These are phyloP conservation scores for Vitis rupestris DNA, from an alignment of 164 flowering plant genomes.

Conservation along the genomic window DNA sequence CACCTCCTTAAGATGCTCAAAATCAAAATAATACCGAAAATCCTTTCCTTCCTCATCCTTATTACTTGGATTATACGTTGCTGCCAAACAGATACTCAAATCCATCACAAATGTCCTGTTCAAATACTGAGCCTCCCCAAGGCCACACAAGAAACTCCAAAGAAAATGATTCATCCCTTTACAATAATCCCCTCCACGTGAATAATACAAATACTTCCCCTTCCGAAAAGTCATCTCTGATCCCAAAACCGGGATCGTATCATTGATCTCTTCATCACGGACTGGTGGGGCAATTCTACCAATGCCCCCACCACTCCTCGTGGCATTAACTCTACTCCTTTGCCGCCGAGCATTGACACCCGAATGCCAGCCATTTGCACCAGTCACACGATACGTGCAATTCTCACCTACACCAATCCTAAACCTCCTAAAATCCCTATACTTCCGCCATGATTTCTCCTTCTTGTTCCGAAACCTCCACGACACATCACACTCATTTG, in stretches of 20 bases:
- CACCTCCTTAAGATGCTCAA: conserved; percentile 86
- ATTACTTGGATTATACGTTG: conserved; percentile 48
- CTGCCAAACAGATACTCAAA: conserved; percentile 72
- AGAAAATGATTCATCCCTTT: conserved; percentile 90
- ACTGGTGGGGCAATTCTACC: conserved; percentile 23
- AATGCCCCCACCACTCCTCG: conserved; percentile 15
- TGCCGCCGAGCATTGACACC: conserved; percentile 77
- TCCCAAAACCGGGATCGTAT: conserved; percentile 69
- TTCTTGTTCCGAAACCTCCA: conserved; percentile 91
- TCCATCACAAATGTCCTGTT: conserved; percentile 93
- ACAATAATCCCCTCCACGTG: conserved; percentile 91
- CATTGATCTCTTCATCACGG: conserved; percentile 79
- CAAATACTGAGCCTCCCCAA: conserved; percentile 91
- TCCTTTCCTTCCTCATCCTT: conserved; percentile 93
- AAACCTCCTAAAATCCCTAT: conserved; percentile 89
- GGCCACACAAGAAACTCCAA: conserved; percentile 94
- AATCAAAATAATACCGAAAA: conserved; percentile 85
- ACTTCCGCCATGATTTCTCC: conserved; percentile 96
- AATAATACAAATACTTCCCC: conserved; percentile 85
- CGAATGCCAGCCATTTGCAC: conserved; percentile 74
- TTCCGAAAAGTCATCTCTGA: conserved; percentile 57
- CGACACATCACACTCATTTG: conserved; percentile 83
- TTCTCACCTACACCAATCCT: conserved; percentile 55
- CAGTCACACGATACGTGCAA: conserved; percentile 53
- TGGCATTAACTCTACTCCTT: conserved; percentile 17